phyloP scores from a whole-genome alignment of 306 rosid genomes.

The Rosa chinensis region DNA sequence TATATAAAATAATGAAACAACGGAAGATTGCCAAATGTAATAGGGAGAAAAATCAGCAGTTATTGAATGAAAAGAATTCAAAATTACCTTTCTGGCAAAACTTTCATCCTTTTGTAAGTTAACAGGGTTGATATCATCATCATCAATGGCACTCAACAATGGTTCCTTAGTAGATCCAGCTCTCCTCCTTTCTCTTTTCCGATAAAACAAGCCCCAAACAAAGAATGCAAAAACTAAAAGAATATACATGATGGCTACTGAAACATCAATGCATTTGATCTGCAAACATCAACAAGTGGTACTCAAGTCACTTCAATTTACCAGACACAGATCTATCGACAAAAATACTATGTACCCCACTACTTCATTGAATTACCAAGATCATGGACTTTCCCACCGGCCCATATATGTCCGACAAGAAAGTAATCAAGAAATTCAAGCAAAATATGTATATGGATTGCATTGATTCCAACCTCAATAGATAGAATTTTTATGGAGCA shows the following conservation, averaged over 20 bases:
- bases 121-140: conserved; percentile 35
- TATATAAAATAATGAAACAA: neutral
- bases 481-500: conserved; percentile 71
- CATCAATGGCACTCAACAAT: conserved; percentile 52
- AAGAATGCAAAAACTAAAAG: conserved; percentile 58
- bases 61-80: neutral
- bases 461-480: conserved; percentile 56
- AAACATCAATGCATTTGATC: conserved; percentile 80
- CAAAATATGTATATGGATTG: conserved; percentile 13
- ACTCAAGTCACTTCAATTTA: conserved; percentile 26
- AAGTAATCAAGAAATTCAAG: neutral
- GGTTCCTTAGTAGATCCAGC: conserved; percentile 53
- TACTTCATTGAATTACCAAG: conserved; percentile 16
- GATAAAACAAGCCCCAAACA: conserved; percentile 70
- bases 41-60: neutral
- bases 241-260: conserved; percentile 60
- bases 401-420: conserved; percentile 13
- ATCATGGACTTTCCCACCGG: neutral
- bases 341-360: conserved; percentile 9
- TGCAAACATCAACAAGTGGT: conserved; percentile 39
- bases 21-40: neutral
- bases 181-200: conserved; percentile 53
- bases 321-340: conserved; percentile 1
- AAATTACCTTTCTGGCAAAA: conserved; percentile 46
- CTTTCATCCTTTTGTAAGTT: conserved; percentile 45